Conservation (phyloP, 805 yeast genomes). For the Cyberlindnera suaveolens region DNA sequence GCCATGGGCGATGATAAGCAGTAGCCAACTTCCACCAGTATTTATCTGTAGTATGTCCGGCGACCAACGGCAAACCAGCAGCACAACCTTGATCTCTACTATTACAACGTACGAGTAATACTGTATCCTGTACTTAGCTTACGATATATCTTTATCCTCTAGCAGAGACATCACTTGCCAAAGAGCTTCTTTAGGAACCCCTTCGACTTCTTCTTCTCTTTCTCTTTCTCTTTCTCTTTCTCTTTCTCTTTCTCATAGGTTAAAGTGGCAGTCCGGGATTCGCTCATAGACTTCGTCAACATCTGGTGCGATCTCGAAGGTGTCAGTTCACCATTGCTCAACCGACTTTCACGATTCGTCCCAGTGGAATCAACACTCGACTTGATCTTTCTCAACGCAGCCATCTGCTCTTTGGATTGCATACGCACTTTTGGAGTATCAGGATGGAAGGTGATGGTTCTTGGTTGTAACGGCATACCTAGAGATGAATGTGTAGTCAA, state of each 20-base stretch:
- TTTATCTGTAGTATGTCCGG: too few relatives aligned
- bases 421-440: neutral
- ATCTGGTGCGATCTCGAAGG: conserved; percentile 13
- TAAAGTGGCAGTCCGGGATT: conserved; percentile 7
- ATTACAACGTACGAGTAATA: too few relatives aligned
- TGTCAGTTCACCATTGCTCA: neutral
- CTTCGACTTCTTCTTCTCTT: conserved; percentile 6
- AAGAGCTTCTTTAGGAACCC: conserved; percentile 9
- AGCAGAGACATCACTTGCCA: neutral
- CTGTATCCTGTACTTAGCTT: too few relatives aligned
- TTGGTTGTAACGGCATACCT: neutral
- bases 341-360: neutral
- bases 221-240: neutral
- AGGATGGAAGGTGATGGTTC: neutral
- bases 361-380: conserved; percentile 6
- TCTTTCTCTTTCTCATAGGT: too few relatives aligned
- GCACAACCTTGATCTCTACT: too few relatives aligned
- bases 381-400: conserved; percentile 5
- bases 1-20: too few relatives aligned
- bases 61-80: too few relatives aligned
- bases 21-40: too few relatives aligned
- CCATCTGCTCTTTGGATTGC: neutral
- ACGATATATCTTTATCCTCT: neutral
- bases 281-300: conserved; percentile 8
- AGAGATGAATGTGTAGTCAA: neutral